Evolutionary conservation across 2,329 filamentous ascomycete genomes (phyloP).

Genomic region (Trichoderma sp.): DNA sequence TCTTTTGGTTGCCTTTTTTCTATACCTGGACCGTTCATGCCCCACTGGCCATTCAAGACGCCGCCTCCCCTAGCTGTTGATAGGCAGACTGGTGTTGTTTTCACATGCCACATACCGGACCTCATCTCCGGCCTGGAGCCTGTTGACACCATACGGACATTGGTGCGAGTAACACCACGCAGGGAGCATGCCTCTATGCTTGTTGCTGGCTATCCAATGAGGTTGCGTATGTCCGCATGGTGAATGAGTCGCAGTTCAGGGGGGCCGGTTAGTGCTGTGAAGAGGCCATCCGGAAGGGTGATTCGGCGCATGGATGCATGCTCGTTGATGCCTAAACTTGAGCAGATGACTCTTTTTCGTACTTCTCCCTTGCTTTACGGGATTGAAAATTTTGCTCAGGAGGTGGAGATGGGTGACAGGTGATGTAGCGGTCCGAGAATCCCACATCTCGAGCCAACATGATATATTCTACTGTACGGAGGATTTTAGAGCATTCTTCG

Average conservation of each 20-base stretch:
- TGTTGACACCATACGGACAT: background rate
- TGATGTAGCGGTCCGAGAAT: background rate
- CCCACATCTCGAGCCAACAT: background rate
- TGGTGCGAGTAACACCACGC: background rate
- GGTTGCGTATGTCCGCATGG: background rate
- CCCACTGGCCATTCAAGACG: background rate
- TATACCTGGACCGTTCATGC: background rate
- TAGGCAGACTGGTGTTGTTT: background rate
- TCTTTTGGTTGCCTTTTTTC: background rate
- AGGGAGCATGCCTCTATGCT: background rate
- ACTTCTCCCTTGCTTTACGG: background rate
- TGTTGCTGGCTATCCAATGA: background rate
- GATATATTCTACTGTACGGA: background rate
- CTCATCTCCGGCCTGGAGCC: slow-evolving; percentile 5
- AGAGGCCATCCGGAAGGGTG: background rate
- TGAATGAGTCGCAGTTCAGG: background rate
- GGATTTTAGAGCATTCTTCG: background rate
- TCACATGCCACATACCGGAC: background rate
- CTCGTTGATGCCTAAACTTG: background rate
- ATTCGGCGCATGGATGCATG: background rate
- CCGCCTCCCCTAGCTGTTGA: background rate
- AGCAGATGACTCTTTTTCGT: background rate
- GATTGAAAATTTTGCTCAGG: background rate
- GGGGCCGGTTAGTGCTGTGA: background rate
- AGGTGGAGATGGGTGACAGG: background rate